A percentile compares a stretch with the other conserved stretches of the same genome.
phyloP scores from a whole-genome alignment of 192 early-diverging fungal genomes.

The Geosiphon pyriformis region DNA sequence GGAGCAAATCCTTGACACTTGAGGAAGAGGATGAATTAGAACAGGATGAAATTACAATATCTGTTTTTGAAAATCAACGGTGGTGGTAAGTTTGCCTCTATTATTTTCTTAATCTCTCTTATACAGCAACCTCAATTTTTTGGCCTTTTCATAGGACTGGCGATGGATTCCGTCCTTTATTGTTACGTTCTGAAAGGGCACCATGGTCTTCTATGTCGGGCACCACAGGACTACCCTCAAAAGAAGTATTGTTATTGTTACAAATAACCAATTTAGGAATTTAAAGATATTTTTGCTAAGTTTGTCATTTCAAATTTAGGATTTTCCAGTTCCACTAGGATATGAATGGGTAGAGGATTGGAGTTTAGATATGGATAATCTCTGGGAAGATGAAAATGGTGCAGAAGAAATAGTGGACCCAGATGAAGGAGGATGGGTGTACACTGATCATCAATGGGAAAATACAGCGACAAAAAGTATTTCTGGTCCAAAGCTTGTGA shows the following conservation, averaged over 20 bases:
- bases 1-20: not conserved
- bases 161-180: not conserved
- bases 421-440: constrained; percentile 40
- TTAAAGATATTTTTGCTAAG: not conserved
- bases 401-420: constrained; percentile 29
- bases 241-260: not conserved
- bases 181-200: constrained; percentile 2
- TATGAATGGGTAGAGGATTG: constrained; percentile 34
- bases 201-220: not conserved
- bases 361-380: constrained; percentile 29
- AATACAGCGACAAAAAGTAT: constrained; percentile 21
- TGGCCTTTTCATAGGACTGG: not conserved
- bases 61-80: constrained; percentile 6
- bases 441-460: constrained; percentile 34
- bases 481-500: constrained; percentile 15
- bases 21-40: not conserved
- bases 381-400: constrained; percentile 33
- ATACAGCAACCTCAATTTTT: not conserved
- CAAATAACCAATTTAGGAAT: not conserved
- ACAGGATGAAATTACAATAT: not conserved
- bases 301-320: not conserved
- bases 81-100: constrained; percentile 9
- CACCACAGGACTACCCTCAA: not conserved
- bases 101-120: too few species aligned
- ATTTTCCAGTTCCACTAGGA: constrained; percentile 14